Conservation (phyloP, 192 early-diverging fungal species). For the Paraglomus brasilianum region DNA sequence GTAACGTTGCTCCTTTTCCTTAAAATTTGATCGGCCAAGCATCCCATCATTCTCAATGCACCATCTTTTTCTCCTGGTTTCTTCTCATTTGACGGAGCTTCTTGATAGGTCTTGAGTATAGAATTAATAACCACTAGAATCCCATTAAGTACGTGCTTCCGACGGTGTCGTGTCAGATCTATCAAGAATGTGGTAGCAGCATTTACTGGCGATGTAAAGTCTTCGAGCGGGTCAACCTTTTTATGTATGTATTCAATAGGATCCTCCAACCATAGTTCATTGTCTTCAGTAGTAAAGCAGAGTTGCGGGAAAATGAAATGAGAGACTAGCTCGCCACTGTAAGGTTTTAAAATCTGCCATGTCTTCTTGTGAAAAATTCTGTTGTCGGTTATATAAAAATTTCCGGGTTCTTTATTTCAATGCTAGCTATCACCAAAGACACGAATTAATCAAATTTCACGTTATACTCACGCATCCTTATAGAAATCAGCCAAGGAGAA, state of each 20-base stretch:
- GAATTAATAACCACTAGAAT: slow-evolving; percentile 80
- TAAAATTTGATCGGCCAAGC: slow-evolving; percentile 67
- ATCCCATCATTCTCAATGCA: slow-evolving; percentile 83
- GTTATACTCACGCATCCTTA: slow-evolving; percentile 60
- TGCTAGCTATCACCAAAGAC: background rate
- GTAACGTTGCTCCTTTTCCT: slow-evolving; percentile 57
- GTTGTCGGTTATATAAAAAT: slow-evolving; percentile 15
- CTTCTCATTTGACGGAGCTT: slow-evolving; percentile 64
- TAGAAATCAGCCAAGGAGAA: slow-evolving; percentile 75
- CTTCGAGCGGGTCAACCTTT: slow-evolving; percentile 72
- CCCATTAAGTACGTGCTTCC: slow-evolving; percentile 73
- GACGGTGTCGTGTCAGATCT: slow-evolving; percentile 73
- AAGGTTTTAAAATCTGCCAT: slow-evolving; percentile 89
- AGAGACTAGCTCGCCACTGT: slow-evolving; percentile 75
- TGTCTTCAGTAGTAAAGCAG: slow-evolving; percentile 83
- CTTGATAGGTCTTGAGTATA: slow-evolving; percentile 67
- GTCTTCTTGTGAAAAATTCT: slow-evolving; percentile 85
- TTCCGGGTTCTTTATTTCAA: background rate
- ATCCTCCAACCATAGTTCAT: slow-evolving; percentile 90
- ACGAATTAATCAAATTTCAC: background rate
- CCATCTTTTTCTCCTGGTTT: slow-evolving; percentile 85
- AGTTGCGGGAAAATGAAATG: slow-evolving; percentile 92
- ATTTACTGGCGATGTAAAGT: slow-evolving; percentile 72
- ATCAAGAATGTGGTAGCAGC: slow-evolving; percentile 79
- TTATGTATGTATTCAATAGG: slow-evolving; percentile 90